These are phyloP conservation scores for Abrus precatorius DNA, from an alignment of 306 rosid genomes.

Conservation along the genomic window DNA sequence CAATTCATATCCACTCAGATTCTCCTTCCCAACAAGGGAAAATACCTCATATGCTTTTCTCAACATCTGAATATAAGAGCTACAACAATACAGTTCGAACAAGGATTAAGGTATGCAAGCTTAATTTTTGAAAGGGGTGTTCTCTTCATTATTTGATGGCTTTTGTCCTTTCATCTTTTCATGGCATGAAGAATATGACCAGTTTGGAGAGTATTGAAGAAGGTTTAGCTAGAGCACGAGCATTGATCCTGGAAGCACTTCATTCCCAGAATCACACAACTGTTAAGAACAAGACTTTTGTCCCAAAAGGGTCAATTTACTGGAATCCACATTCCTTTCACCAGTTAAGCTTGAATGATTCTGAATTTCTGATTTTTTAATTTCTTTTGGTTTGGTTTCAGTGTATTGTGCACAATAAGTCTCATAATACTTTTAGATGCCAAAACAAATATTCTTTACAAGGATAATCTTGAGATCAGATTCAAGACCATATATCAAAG, in stretches of 20 bases:
- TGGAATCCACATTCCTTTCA: constrained; percentile 51
- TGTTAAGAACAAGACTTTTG: neutral
- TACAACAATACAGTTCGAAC: neutral
- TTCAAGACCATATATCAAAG: no score
- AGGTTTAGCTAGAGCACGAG: constrained; percentile 44
- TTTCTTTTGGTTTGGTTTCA: neutral
- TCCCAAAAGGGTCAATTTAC: constrained; percentile 51
- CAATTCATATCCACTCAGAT: constrained; percentile 15
- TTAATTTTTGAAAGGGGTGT: neutral
- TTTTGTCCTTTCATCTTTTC: neutral
- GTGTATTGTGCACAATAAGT: no score
- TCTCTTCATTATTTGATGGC: neutral
- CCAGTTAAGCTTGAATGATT: constrained; percentile 48
- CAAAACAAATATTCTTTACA: no score
- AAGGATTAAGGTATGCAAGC: constrained; percentile 43
- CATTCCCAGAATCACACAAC: constrained; percentile 30
- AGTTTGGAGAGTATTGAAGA: constrained; percentile 52
- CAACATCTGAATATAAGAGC: constrained; percentile 14
- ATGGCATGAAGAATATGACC: constrained; percentile 32
- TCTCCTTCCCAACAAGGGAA: neutral
- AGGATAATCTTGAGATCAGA: no score
- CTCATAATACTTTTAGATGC: no score
- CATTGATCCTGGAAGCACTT: constrained; percentile 44
- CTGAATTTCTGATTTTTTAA: neutral
- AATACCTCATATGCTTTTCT: neutral